Evolutionary conservation across 176 grass and related monocot genomes (phyloP).

Genomic region (Juncus inflexus): DNA sequence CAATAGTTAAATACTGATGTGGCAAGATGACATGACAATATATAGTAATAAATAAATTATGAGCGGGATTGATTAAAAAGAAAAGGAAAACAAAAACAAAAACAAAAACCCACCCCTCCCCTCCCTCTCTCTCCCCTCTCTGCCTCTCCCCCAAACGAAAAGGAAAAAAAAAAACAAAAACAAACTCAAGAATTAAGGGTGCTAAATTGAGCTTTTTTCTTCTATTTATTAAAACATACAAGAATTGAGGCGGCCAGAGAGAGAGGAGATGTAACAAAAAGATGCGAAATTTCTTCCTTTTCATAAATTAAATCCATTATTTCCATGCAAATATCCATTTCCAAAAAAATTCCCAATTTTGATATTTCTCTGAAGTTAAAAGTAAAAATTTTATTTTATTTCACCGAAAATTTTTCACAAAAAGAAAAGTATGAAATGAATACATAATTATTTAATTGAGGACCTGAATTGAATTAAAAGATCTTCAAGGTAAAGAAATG

Average conservation of each 20-base stretch:
- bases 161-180: too few relatives aligned
- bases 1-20: too few relatives aligned
- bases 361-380: conserved; percentile 52
- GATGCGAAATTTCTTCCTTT: conserved; percentile 51
- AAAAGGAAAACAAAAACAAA: too few relatives aligned
- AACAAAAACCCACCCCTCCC: too few relatives aligned
- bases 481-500: conserved; percentile 60
- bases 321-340: conserved; percentile 75
- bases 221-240: conserved; percentile 35
- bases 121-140: too few relatives aligned
- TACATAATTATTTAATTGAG: background rate
- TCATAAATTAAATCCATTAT: conserved; percentile 90
- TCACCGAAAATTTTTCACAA: conserved; percentile 12
- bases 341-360: conserved; percentile 57
- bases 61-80: too few relatives aligned
- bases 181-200: background rate
- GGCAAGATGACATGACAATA: too few relatives aligned
- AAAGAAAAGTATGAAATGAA: conserved; percentile 1
- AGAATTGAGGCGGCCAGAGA: conserved; percentile 77
- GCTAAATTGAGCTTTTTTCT: conserved; percentile 6
- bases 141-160: background rate
- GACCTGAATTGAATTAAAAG: conserved; percentile 76
- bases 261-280: conserved; percentile 49
- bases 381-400: conserved; percentile 19
- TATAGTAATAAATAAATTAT: too few relatives aligned